phyloP scores from a whole-genome alignment of 176 grass and related monocot genomes.

The Juncus inflexus region DNA sequence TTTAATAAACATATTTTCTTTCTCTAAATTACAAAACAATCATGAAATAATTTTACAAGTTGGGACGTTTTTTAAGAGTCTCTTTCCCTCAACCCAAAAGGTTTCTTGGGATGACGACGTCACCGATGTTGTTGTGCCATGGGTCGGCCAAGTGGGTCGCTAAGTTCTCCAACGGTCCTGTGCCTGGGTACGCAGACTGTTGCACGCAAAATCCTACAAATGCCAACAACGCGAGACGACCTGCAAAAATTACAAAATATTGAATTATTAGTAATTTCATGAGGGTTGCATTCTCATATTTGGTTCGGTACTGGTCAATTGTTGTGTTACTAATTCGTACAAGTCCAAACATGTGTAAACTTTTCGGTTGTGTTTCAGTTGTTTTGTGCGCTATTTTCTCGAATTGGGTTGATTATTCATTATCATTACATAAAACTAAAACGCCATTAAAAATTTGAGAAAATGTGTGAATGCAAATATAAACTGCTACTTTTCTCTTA shows the following conservation, averaged over 20 bases:
- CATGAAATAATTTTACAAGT: conserved; percentile 25
- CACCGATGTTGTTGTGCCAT: conserved; percentile 99
- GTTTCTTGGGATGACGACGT: conserved; percentile 80
- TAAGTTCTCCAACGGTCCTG: conserved; percentile 91
- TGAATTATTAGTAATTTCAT: background rate
- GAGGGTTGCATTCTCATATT: background rate
- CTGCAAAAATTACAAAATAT: conserved; percentile 22
- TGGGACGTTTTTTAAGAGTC: background rate
- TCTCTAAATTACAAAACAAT: conserved; percentile 19
- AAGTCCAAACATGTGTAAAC: background rate
- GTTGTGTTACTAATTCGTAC: too few relatives aligned
- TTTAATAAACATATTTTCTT: background rate
- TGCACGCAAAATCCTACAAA: conserved; percentile 98
- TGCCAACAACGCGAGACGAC: conserved; percentile 78
- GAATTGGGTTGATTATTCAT: background rate
- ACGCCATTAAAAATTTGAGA: too few relatives aligned
- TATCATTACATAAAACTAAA: too few relatives aligned
- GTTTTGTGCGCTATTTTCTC: background rate
- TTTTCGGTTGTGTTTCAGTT: background rate
- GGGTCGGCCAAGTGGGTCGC: conserved; percentile 81
- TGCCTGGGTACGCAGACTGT: conserved; percentile 88
- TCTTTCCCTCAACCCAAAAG: conserved; percentile 19
- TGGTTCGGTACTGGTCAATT: background rate
- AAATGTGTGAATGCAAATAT: too few relatives aligned
- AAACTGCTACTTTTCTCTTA: too few relatives aligned